These are phyloP conservation scores for Maudiozyma bulderi DNA, from an alignment of 805 yeast species.

Conservation along the genomic window DNA sequence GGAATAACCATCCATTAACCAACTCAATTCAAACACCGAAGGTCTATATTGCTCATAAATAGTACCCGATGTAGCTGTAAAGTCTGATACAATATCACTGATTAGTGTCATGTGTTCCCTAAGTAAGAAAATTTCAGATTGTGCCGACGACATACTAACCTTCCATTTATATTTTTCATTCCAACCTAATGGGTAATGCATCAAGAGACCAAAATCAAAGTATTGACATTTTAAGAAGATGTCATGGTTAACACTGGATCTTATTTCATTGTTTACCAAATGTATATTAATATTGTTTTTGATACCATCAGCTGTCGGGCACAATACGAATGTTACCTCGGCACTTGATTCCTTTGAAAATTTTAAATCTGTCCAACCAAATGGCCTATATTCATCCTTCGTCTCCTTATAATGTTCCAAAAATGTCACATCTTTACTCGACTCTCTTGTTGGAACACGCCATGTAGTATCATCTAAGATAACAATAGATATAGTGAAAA, in stretches of 20 bases:
- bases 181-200: slow-evolving; percentile 75
- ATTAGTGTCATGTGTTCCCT: slow-evolving; percentile 74
- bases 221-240: slow-evolving; percentile 53
- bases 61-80: slow-evolving; percentile 58
- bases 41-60: slow-evolving; percentile 77
- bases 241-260: slow-evolving; percentile 86
- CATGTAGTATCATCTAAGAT: slow-evolving; percentile 58
- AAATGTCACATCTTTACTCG: slow-evolving; percentile 59
- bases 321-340: slow-evolving; percentile 37
- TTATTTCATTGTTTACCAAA: slow-evolving; percentile 49
- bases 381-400: slow-evolving; percentile 47
- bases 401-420: slow-evolving; percentile 25
- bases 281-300: slow-evolving; percentile 38
- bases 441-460: slow-evolving; percentile 76
- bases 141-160: slow-evolving; percentile 43
- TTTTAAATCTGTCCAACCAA: slow-evolving; percentile 86
- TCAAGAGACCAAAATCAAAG: slow-evolving; percentile 44
- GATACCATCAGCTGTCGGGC: slow-evolving; percentile 50
- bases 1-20: slow-evolving; percentile 50
- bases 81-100: slow-evolving; percentile 67
- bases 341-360: slow-evolving; percentile 45
- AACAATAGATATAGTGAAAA: slow-evolving; percentile 45
- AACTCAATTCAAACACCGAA: slow-evolving; percentile 46
- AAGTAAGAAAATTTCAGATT: slow-evolving; percentile 52
- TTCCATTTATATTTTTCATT: slow-evolving; percentile 68